Evolutionary conservation across 2,329 filamentous ascomycete genomes (phyloP), one percentile per base, ranked within the genome.

Genomic region (Gliomastix tumulicola): DNA sequence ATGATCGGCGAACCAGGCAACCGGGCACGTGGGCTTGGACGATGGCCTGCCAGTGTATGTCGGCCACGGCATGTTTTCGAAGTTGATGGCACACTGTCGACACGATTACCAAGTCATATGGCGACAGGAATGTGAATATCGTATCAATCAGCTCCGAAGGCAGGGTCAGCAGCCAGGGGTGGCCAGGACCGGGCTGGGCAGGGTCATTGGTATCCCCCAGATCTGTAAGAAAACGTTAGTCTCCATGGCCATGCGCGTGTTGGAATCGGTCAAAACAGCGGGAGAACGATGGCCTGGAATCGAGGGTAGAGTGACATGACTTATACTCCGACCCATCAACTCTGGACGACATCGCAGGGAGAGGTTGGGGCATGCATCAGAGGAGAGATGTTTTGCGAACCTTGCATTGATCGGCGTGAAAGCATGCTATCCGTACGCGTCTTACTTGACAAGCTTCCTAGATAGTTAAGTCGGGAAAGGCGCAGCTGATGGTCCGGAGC

Each of bases 61-160:
- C 87, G 40, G 78, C 71, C 6, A 65, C 62, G 20, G 79, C 74
- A 47, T 83, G 76, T 9, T 59, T 57, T 34, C 71, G 66, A 4
- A 95, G 63, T 5, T 57, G 52, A 18, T 64, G 78, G 56, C 81
- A 90, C 18, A 80, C 81, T 9, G 63, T 61, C 3, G 79, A 74
- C 11, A 81, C 55, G 3, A 62, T 57, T 19, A 69, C 69, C 10
- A 95, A 73, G 39, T 88, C 82, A 27, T 65, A 45, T 0, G 85
- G 72, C 1, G 73, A 60, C 6, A 95, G 70, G 49, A 76, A 79
- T 22, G 67, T 66, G 12, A 94, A 63, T 32, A 95, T 79, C n/a
- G 73, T 63, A 45, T 84, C 74, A 21, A 94, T 65, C 8, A 95
- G 67, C 55, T 96, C 89, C 11, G 76, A 59, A 1, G 89, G 89